Base-by-base conservation (phyloP, 371 early-diverging fungal genomes). In the Mortierella sp. region DNA sequence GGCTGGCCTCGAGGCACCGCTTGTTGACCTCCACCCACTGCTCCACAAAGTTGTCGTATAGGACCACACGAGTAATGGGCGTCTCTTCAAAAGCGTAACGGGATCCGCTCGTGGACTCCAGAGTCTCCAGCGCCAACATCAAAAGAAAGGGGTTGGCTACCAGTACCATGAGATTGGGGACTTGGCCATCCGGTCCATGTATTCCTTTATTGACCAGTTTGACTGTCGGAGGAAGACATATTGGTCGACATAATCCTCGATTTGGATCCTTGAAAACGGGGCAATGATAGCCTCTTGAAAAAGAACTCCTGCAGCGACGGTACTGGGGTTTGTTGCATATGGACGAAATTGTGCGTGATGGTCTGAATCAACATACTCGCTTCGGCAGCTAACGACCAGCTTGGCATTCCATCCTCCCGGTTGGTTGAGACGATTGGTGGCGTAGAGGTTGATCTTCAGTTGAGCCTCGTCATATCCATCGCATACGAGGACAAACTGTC, bases 391-490 rank as follows among this genome's bases (percentile, higher is more conserved):
- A 58, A 73, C 44, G 9, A 73, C 40, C 55, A 73, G 41, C 61
- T 66, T 65, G 53, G 45, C 55, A 2, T 45, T n/a, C 61, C 48
- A 47, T 45, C 61, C 45, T 26, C 40, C 47, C 9, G 58, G 2
- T 19, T 37, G 13, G 43, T 72, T 66, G 50, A 66, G 50, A 11
- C n/a, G 11, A 16, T 73, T 73, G 48, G 61, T 61, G 10, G 11
- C 26, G 50, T 67, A 24, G 5, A 66, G 48, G 40, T 68, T 73
- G 37, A 14, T 2, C 0, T 58, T 47, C 22, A 47, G 67, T 29
- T 37, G 61, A 24, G n/a, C 34, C 47, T 67, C 74, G 40, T 73
- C 74, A 40, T 73, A 73, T 2, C 74, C 74, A 34, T 73, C 74
- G 34, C 61, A 68, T 50, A 73, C 67, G 5, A 73, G 4, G 16